phyloP scores from a whole-genome alignment of 176 grass and related monocot species.

The Triticum dicoccoides region DNA sequence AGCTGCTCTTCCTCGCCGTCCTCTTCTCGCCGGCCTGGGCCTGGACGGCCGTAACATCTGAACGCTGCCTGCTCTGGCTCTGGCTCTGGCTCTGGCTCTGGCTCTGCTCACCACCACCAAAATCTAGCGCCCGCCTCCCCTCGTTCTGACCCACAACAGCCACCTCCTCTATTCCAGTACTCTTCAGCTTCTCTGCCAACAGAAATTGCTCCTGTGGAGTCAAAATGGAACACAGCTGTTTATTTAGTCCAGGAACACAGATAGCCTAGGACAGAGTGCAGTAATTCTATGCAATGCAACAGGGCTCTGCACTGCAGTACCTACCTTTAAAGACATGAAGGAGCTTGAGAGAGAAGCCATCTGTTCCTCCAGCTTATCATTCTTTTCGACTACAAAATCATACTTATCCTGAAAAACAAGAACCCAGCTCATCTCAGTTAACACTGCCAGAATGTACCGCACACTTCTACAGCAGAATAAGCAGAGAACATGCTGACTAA shows the following conservation, averaged over 20 bases:
- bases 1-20: conserved; percentile 52
- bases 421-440: neutral
- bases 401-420: conserved; percentile 53
- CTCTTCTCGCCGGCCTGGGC: conserved; percentile 28
- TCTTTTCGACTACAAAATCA: conserved; percentile 37
- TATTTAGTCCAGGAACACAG: neutral
- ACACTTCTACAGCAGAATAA: neutral
- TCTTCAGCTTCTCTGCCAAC: conserved; percentile 27
- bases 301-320: neutral
- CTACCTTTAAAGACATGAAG: conserved; percentile 58
- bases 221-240: neutral
- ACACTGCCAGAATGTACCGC: neutral
- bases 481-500: neutral
- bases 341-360: conserved; percentile 43
- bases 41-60: conserved; percentile 17
- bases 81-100: too few relatives aligned
- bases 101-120: neutral
- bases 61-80: neutral
- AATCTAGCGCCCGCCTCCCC: neutral
- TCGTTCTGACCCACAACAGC: conserved; percentile 17
- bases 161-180: neutral
- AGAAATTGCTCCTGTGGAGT: conserved; percentile 54
- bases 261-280: neutral
- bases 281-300: neutral
- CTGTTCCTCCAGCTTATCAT: conserved; percentile 56